phyloP scores from a whole-genome alignment of 352 stramenopile genomes.

The Aphanomyces astaci region DNA sequence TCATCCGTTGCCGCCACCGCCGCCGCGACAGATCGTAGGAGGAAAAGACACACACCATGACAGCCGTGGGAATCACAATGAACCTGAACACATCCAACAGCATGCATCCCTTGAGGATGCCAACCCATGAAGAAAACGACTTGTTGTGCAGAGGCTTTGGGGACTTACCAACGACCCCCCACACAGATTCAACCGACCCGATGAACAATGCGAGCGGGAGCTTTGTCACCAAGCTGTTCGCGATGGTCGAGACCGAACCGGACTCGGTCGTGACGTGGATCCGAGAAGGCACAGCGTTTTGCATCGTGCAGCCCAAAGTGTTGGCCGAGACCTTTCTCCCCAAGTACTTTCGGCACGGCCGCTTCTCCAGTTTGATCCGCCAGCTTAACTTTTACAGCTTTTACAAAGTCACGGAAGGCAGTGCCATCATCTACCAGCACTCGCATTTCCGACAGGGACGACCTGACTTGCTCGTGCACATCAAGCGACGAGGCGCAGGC shows the following conservation, averaged over 20 bases:
- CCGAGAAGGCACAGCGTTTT: constrained; percentile 81
- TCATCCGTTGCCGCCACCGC: background rate
- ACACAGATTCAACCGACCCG: constrained; percentile 1
- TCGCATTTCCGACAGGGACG: constrained; percentile 77
- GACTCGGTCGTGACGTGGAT: constrained; percentile 79
- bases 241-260: constrained; percentile 77
- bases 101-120: constrained; percentile 9
- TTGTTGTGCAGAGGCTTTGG: constrained; percentile 4
- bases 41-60: constrained; percentile 16
- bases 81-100: background rate
- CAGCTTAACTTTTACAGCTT: constrained; percentile 91
- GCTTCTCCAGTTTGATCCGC: constrained; percentile 83
- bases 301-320: constrained; percentile 85
- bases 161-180: background rate
- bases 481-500: constrained; percentile 70
- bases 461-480: constrained; percentile 71
- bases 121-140: constrained; percentile 6
- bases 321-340: constrained; percentile 82
- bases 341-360: constrained; percentile 86
- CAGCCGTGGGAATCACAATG: background rate
- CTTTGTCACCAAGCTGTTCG: constrained; percentile 80
- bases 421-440: constrained; percentile 82
- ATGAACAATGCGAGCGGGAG: constrained; percentile 32
- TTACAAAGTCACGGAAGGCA: constrained; percentile 81
- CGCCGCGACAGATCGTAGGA: background rate